Percentiles rank a stretch among this genome's conserved stretches.
These are phyloP conservation scores for Parasitella parasitica DNA, from an alignment of 371 early-diverging fungal genomes.

Conservation along the genomic window DNA sequence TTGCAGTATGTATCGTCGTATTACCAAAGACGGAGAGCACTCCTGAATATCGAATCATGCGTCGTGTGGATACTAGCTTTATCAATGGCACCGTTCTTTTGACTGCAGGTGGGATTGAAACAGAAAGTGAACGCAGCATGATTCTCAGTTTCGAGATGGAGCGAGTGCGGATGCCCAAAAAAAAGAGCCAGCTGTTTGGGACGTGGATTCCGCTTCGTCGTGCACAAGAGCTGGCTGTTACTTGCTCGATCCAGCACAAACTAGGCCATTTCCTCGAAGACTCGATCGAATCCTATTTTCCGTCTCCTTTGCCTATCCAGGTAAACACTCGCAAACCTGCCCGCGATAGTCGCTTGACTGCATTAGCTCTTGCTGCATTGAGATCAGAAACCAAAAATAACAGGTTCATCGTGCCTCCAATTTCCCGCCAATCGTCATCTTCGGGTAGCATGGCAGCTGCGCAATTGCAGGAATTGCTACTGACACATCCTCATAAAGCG, in stretches of 20 bases:
- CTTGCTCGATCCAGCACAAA: conserved; percentile 77
- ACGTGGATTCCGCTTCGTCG: conserved; percentile 91
- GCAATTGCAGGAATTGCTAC: conserved; percentile 36
- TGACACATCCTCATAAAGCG: conserved; percentile 34
- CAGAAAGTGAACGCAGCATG: conserved; percentile 84
- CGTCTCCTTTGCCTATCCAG: conserved; percentile 67
- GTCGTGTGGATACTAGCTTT: conserved; percentile 77
- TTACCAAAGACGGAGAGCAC: conserved; percentile 48
- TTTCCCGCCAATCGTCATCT: conserved; percentile 20
- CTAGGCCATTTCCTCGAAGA: conserved; percentile 79
- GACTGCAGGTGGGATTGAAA: conserved; percentile 83
- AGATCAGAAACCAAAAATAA: conserved; percentile 5
- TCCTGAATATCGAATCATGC: conserved; percentile 63
- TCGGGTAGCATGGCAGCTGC: conserved; percentile 21
- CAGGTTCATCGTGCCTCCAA: conserved; percentile 24
- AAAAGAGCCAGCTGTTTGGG: conserved; percentile 72
- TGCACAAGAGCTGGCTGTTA: conserved; percentile 82
- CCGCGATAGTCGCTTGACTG: conserved; percentile 21
- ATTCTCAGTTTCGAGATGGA: conserved; percentile 85
- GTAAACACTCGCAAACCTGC: conserved; percentile 32
- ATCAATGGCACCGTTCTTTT: conserved; percentile 86
- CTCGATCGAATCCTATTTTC: conserved; percentile 69
- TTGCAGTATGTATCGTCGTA: conserved; percentile 72
- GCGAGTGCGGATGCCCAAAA: conserved; percentile 73
- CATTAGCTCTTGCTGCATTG: conserved; percentile 24